A percentile compares a stretch with the other conserved stretches of the same genome.
Evolutionary conservation across 768 basidiomycete genomes (phyloP).

Genomic region (Mrakia frigida): DNA sequence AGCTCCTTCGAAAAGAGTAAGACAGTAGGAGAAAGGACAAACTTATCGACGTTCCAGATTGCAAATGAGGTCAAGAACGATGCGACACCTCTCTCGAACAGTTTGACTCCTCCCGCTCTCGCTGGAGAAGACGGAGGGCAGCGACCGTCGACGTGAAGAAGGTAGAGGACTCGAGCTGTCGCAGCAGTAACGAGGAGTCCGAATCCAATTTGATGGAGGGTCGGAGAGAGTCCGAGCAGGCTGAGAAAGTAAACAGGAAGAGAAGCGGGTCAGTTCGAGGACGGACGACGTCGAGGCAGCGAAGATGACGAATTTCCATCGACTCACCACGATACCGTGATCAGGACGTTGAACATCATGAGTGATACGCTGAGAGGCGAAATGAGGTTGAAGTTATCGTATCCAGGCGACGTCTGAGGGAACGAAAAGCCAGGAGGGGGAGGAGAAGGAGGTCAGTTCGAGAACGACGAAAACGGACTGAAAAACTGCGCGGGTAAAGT

Average conservation of each 20-base stretch:
- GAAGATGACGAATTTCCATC: background rate
- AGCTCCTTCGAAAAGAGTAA: background rate
- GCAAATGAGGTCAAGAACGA: conserved; percentile 5
- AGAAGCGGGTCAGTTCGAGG: background rate
- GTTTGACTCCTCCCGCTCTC: background rate
- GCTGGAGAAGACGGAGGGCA: background rate
- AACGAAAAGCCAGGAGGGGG: background rate
- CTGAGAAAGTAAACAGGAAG: background rate
- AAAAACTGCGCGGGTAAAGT: too few relatives aligned
- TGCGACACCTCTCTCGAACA: conserved; percentile 2
- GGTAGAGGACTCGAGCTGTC: conserved; percentile 18
- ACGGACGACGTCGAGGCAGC: background rate
- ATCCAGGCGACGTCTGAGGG: conserved; percentile 21
- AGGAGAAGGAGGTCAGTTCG: background rate
- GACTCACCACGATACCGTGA: conserved; percentile 12
- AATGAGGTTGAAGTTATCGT: conserved; percentile 4
- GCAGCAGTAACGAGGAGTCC: conserved; percentile 23
- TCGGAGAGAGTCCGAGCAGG: conserved; percentile 11
- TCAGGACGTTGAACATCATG: conserved; percentile 21
- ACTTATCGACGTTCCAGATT: conserved; percentile 31
- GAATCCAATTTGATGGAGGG: conserved; percentile 27
- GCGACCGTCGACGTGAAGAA: background rate
- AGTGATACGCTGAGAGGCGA: conserved; percentile 16
- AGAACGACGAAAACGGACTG: too few relatives aligned
- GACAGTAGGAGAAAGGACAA: background rate